Percentiles rank a stretch among this genome's conserved stretches.
These are phyloP conservation scores for Amylostereum areolatum DNA, from an alignment of 1,284 basidiomycete species.

Conservation along the genomic window DNA sequence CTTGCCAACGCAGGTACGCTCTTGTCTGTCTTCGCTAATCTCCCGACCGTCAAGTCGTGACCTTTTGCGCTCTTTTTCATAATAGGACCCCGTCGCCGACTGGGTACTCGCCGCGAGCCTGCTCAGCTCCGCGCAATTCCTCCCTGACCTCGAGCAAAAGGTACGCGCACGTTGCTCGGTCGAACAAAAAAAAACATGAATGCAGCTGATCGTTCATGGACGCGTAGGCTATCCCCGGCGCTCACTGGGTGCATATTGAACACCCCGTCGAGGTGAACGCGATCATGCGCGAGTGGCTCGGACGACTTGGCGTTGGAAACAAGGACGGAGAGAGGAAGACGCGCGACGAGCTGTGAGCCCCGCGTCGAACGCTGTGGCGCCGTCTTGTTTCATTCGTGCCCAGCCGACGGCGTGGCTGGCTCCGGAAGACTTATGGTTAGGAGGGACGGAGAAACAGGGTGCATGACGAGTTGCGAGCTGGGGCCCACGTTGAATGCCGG, in stretches of 20 bases:
- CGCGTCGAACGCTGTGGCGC: not conserved
- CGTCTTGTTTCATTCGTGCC: too few species aligned
- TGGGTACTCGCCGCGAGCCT: constrained; percentile 40
- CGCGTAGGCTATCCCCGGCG: constrained; percentile 36
- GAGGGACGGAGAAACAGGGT: too few species aligned
- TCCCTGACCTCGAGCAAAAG: constrained; percentile 46
- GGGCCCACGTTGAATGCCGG: too few species aligned
- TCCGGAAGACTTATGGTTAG: too few species aligned
- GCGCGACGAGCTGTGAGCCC: not conserved
- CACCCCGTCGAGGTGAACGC: constrained; percentile 43
- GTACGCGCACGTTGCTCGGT: constrained; percentile 26
- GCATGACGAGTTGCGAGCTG: too few species aligned
- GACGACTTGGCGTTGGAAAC: not conserved
- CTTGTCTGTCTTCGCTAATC: not conserved
- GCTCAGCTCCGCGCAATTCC: constrained; percentile 36
- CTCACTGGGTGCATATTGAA: constrained; percentile 63
- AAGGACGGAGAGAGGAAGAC: not conserved
- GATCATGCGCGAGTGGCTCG: constrained; percentile 36
- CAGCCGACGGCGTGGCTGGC: too few species aligned
- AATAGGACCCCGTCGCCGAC: constrained; percentile 60
- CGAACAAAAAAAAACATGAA: constrained; percentile 5
- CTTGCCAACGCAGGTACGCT: constrained; percentile 42
- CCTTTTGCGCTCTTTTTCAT: not conserved
- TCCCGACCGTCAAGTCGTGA: not conserved
- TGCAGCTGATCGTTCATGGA: constrained; percentile 3